Percentiles rank a stretch among this genome's conserved stretches.
Evolutionary conservation across 2,329 filamentous ascomycete species (phyloP).

Genomic region (Pestalotiopsis sp.): DNA sequence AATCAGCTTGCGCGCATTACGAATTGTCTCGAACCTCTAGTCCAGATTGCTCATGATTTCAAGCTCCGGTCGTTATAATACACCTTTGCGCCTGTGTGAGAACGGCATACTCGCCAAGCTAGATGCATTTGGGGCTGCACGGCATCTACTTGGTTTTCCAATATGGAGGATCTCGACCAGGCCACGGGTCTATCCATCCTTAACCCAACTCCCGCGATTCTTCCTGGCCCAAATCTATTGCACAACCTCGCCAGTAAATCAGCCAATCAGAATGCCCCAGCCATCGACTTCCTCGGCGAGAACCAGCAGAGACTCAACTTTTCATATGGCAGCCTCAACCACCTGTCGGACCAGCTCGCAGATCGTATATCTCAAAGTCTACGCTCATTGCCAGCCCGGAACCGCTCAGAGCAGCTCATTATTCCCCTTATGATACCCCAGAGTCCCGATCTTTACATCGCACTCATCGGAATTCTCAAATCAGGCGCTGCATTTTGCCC

Average conservation of each 20-base stretch:
- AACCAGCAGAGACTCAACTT: slow-evolving; percentile 40
- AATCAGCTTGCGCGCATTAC: slow-evolving; percentile 10
- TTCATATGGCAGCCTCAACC: slow-evolving; percentile 67
- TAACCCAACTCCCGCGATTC: slow-evolving; percentile 43
- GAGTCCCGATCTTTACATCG: slow-evolving; percentile 75
- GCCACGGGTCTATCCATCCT: slow-evolving; percentile 42
- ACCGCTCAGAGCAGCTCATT: slow-evolving; percentile 44
- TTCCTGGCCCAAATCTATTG: slow-evolving; percentile 48
- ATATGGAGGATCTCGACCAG: neutral
- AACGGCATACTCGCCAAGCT: neutral
- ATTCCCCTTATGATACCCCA: slow-evolving; percentile 81
- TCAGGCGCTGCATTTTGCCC: slow-evolving; percentile 86
- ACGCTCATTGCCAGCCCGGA: slow-evolving; percentile 21
- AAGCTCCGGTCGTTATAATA: slow-evolving; percentile 5
- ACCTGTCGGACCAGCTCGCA: slow-evolving; percentile 58
- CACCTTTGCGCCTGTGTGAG: neutral
- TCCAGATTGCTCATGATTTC: slow-evolving; percentile 2
- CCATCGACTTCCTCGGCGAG: slow-evolving; percentile 13
- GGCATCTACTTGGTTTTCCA: neutral
- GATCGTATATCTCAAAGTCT: slow-evolving; percentile 43
- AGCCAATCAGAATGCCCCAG: neutral
- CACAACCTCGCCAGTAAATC: slow-evolving; percentile 30
- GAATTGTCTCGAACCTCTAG: slow-evolving; percentile 1
- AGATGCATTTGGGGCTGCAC: slow-evolving; percentile 1
- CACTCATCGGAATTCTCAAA: slow-evolving; percentile 77